These are phyloP conservation scores for Kernera saxatilis DNA, from an alignment of 345 rosid species.

Conservation along the genomic window DNA sequence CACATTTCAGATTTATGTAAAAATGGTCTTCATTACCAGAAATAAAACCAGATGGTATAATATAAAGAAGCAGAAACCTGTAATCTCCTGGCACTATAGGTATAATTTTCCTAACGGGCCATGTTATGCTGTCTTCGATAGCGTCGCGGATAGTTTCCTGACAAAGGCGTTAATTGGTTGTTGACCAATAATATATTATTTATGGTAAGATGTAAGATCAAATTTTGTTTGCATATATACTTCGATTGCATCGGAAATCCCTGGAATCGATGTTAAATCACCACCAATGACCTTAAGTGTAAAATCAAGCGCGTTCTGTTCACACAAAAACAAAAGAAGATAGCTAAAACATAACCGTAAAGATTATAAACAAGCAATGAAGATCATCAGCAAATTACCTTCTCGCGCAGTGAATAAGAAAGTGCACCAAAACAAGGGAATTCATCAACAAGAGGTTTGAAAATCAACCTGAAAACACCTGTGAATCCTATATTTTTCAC, in stretches of 20 bases:
- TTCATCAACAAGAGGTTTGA: slow-evolving; percentile 74
- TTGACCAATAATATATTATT: neutral
- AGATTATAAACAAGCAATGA: neutral
- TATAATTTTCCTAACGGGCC: slow-evolving; percentile 86
- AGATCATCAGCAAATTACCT: slow-evolving; percentile 37
- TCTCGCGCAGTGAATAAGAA: slow-evolving; percentile 66
- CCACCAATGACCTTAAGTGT: slow-evolving; percentile 76
- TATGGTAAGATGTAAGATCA: neutral
- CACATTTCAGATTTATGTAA: neutral
- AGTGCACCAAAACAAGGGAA: slow-evolving; percentile 94
- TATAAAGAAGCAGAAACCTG: slow-evolving; percentile 40
- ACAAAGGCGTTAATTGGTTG: neutral
- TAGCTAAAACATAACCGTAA: neutral
- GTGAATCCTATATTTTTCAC: slow-evolving; percentile 87
- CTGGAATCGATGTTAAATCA: slow-evolving; percentile 74
- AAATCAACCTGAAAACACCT: slow-evolving; percentile 89
- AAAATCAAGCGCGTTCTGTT: slow-evolving; percentile 75
- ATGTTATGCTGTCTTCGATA: slow-evolving; percentile 79
- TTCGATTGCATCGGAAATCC: slow-evolving; percentile 81
- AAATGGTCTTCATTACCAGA: neutral
- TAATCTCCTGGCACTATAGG: slow-evolving; percentile 89
- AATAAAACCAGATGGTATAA: neutral
- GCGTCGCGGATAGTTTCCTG: slow-evolving; percentile 85
- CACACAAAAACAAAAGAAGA: neutral
- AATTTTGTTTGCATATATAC: slow-evolving; percentile 33